Base-by-base conservation (phyloP, 192 early-diverging fungal species). In the Diversispora epigaea region DNA sequence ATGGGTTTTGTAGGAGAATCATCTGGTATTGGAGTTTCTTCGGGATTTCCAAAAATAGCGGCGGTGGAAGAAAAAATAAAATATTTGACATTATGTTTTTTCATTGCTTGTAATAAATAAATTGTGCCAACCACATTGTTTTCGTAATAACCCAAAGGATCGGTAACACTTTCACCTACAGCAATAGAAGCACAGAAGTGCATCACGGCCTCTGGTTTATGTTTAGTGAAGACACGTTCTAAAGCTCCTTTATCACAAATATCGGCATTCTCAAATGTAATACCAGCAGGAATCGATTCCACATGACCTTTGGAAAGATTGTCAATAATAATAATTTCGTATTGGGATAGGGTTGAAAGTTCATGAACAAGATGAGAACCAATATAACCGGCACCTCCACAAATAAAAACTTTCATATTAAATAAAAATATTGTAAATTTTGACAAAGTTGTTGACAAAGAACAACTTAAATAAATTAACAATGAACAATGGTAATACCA, bases 31-130 rank as follows among this genome's bases (percentile, higher is more conserved):
- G 81, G 81, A 2, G 75, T 79, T n/a, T 72, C 69, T 25, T 70
- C 58, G 11, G 81, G 79, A 9, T 75, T 52, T n/a, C 92, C 92
- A 84, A 94, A 97, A 55, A 97, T 85, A 6, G 95, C 93, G 11
- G 94, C 95, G 0, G 95, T 94, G 32, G 94, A 95, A 19, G 93
- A 95, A 74, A 97, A 95, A 71, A 97, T 92, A 80, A 97, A 89
- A 86, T 95, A 88, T 81, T 91, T 88, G 80, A 91, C 88, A 56
- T 86, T 85, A 84, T 89, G 86, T 79, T 91, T 86, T 56, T 90
- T 81, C 89, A 97, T 91, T 19, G 89, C 82, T 54, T 92, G 89
- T 46, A 97, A 78, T 43, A 97, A 80, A 68, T 86, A 91, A 57
- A 97, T 84, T 3, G 95, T 95, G 73, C 94, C 95, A 7, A 86